Base-by-base conservation (phyloP, 208 protist species). In the Endotrypanum monterogeii region DNA sequence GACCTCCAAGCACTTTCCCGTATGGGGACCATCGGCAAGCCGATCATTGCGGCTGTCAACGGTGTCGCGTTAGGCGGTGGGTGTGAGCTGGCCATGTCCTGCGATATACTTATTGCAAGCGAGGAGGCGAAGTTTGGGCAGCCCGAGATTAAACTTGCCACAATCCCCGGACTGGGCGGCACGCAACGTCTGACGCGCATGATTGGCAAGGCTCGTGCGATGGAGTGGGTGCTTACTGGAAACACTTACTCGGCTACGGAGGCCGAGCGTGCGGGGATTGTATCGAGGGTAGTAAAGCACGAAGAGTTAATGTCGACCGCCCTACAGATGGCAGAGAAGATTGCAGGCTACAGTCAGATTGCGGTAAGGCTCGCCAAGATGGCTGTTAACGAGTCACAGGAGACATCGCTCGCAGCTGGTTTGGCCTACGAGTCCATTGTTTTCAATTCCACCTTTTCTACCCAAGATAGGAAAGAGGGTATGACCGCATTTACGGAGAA, bases 401-500 rank as follows among this genome's bases (percentile, higher is more conserved):
- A 96, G 41, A 94, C 93, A 30, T 63, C 98, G 20, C 77, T 91
- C 57, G 32, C 73, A 14, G 72, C 85, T 65, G 98, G 95, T 28
- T 82, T 99, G 73, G 76, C 75, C 12, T 92, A 96, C 58, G 98
- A 99, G 79, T 68, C 84, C 58, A 74, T 78, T 11, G 84, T 88
- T 28, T 99, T 98, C 79, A 88, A 91, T 55, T 80, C 93, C 48
- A 96, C 97, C 28, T 97, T 99, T 67, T 84, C 90, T 44, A 98
- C 96, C 4, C 77, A 90, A 55, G 97, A 99, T 75, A 83, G 94
- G 67, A 90, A 97, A 51, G 95, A 98, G 83, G 96, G 96, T 73
- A 91, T 99, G 78, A 84, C 58, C 11, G 96, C 97, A 2, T 99
- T 99, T 67, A 83, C 85, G 32, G 95, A 98, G 71, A 98, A 98